These are phyloP conservation scores for Talaromyces sp. DNA, from an alignment of 2,329 filamentous ascomycete genomes.

Conservation along the genomic window DNA sequence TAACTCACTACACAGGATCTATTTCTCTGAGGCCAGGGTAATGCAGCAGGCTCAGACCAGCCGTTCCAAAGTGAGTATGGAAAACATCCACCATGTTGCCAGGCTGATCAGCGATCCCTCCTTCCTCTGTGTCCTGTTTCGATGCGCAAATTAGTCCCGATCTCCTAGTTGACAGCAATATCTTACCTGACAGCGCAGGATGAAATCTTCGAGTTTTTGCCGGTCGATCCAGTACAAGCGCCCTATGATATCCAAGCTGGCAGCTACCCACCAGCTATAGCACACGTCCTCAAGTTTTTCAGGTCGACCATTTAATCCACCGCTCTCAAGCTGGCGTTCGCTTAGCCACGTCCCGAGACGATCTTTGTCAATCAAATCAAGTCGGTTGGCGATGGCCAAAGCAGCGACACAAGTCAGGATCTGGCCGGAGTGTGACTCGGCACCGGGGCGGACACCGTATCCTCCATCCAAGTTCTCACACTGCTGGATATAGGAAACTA, in stretches of 20 bases:
- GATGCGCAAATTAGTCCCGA: slow-evolving; percentile 6
- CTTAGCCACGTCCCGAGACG: slow-evolving; percentile 84
- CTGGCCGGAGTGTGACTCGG: slow-evolving; percentile 91
- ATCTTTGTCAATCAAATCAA: slow-evolving; percentile 77
- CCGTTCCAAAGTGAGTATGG: slow-evolving; percentile 84
- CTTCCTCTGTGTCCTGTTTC: slow-evolving; percentile 63
- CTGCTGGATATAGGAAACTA: slow-evolving; percentile 69
- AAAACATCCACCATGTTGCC: slow-evolving; percentile 97
- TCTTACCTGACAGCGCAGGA: slow-evolving; percentile 70
- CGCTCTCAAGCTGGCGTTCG: slow-evolving; percentile 80
- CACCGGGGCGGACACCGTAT: slow-evolving; percentile 82
- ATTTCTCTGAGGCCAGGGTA: slow-evolving; percentile 72
- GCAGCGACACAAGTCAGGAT: slow-evolving; percentile 92
- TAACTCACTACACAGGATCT: slow-evolving; percentile 76
- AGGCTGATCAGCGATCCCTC: slow-evolving; percentile 84
- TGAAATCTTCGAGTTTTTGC: slow-evolving; percentile 71
- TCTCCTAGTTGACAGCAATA: background rate
- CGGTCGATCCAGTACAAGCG: slow-evolving; percentile 90
- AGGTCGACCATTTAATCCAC: slow-evolving; percentile 86
- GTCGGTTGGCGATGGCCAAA: slow-evolving; percentile 71
- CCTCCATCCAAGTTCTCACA: slow-evolving; percentile 94
- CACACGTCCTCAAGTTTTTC: slow-evolving; percentile 97
- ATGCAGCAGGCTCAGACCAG: slow-evolving; percentile 77
- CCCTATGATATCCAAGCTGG: slow-evolving; percentile 82
- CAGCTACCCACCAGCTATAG: slow-evolving; percentile 98